phyloP scores from a whole-genome alignment of 2,329 filamentous ascomycete species.

The Neurospora crassa region DNA sequence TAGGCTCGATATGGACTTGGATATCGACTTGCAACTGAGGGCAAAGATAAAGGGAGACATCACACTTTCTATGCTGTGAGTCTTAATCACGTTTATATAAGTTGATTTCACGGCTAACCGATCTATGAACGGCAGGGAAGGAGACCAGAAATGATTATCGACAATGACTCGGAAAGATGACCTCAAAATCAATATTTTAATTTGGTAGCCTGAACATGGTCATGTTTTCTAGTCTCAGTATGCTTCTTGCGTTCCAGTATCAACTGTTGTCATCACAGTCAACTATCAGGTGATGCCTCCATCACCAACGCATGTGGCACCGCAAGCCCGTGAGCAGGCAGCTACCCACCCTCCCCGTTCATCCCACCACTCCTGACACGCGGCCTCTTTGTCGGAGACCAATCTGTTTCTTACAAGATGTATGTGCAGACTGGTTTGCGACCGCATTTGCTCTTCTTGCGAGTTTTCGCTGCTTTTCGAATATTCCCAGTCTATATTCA shows the following conservation, averaged over 20 bases:
- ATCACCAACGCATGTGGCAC: background rate
- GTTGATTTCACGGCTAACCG: background rate
- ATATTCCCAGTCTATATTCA: background rate
- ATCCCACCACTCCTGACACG: background rate
- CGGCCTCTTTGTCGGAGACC: background rate
- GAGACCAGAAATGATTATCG: background rate
- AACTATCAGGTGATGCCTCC: background rate
- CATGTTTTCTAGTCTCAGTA: background rate
- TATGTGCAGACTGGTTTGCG: background rate
- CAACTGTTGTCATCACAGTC: background rate
- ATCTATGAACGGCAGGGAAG: background rate
- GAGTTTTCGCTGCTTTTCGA: background rate
- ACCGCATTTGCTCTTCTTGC: background rate
- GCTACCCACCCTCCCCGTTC: background rate
- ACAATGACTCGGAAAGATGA: background rate
- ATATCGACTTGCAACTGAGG: constrained; percentile 16
- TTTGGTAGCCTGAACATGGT: background rate
- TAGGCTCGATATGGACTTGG: constrained; percentile 17
- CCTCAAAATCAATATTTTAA: background rate
- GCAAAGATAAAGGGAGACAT: constrained; percentile 16
- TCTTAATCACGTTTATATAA: background rate
- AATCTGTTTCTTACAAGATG: background rate
- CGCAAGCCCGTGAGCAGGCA: background rate
- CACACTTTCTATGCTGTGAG: constrained; percentile 14
- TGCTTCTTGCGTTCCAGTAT: background rate